These are phyloP conservation scores for Mortierella polycephala DNA, from an alignment of 371 early-diverging fungal genomes.

Conservation along the genomic window DNA sequence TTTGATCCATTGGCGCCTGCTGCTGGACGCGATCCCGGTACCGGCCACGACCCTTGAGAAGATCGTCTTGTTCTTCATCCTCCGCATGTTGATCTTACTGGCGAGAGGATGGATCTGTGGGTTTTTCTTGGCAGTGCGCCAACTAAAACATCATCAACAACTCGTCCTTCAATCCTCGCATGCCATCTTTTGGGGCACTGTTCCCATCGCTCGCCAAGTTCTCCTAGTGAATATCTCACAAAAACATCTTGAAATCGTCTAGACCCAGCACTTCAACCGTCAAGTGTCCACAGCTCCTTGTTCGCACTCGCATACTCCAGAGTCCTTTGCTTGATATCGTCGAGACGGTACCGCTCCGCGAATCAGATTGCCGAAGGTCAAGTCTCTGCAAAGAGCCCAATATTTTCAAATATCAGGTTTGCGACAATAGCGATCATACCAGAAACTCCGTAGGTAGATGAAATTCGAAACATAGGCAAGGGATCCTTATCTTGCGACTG, in stretches of 20 bases:
- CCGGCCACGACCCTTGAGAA: too few relatives aligned
- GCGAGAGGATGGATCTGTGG: not conserved
- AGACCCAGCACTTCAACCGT: constrained; percentile 9
- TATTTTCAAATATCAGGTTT: constrained; percentile 1
- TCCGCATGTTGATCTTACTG: too few relatives aligned
- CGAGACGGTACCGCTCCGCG: constrained; percentile 10
- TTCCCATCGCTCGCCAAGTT: not conserved
- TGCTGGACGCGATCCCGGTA: too few relatives aligned
- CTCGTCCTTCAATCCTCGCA: constrained; percentile 12
- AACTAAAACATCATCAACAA: constrained; percentile 15
- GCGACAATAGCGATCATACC: constrained; percentile 1
- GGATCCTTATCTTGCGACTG: not conserved
- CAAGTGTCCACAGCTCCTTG: constrained; percentile 3
- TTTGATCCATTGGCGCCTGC: too few relatives aligned
- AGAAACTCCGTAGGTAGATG: not conserved
- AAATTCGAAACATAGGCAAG: constrained; percentile 12
- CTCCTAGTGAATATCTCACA: constrained; percentile 10
- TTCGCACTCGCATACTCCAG: constrained; percentile 7
- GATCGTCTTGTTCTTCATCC: too few relatives aligned
- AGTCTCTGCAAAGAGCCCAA: constrained; percentile 1
- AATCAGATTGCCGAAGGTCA: constrained; percentile 11
- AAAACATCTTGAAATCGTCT: constrained; percentile 17
- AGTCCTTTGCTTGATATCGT: not conserved
- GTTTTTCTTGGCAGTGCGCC: constrained; percentile 10
- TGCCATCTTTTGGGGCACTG: not conserved